phyloP scores from a whole-genome alignment of 2,329 filamentous ascomycete species.

The Trichoderma sp. region DNA sequence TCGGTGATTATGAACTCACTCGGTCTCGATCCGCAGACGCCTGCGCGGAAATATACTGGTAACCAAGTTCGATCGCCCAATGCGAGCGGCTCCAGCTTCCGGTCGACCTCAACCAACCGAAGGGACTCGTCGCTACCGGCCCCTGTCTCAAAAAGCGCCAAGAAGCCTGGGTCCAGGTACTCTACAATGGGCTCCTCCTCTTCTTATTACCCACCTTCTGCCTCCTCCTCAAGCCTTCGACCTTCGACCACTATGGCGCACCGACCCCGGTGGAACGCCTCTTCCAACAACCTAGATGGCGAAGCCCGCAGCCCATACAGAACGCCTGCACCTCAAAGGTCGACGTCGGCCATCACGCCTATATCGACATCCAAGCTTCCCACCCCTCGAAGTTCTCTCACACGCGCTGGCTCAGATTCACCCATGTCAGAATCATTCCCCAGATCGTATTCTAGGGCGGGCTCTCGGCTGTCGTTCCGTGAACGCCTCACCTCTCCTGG shows the following conservation, averaged over 20 bases:
- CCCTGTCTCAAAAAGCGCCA: constrained; percentile 41
- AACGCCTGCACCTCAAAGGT: constrained; percentile 44
- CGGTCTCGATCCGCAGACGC: constrained; percentile 51
- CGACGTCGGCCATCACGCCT: constrained; percentile 46
- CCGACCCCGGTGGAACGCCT: constrained; percentile 73
- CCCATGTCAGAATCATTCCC: constrained; percentile 43
- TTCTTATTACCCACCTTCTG: constrained; percentile 42
- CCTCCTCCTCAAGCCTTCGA: constrained; percentile 42
- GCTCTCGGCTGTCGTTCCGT: constrained; percentile 54
- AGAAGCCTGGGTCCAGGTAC: constrained; percentile 47
- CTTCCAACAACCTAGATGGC: constrained; percentile 63
- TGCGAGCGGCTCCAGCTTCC: constrained; percentile 47
- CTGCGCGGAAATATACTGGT: constrained; percentile 38
- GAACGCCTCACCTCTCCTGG: constrained; percentile 54
- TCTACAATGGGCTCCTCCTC: constrained; percentile 37
- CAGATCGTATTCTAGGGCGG: constrained; percentile 46
- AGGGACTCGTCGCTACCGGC: constrained; percentile 53
- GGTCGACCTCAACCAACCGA: constrained; percentile 48
- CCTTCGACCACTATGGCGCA: constrained; percentile 50
- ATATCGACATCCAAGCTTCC: constrained; percentile 51
- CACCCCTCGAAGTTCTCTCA: constrained; percentile 49
- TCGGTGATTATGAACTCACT: constrained; percentile 62
- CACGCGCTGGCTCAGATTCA: constrained; percentile 50
- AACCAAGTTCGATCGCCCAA: constrained; percentile 51
- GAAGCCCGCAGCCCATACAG: constrained; percentile 65